Percentiles rank a stretch among this genome's conserved stretches.
Evolutionary conservation across 345 rosid genomes (phyloP).

Genomic region (Hibiscus mutabilis): DNA sequence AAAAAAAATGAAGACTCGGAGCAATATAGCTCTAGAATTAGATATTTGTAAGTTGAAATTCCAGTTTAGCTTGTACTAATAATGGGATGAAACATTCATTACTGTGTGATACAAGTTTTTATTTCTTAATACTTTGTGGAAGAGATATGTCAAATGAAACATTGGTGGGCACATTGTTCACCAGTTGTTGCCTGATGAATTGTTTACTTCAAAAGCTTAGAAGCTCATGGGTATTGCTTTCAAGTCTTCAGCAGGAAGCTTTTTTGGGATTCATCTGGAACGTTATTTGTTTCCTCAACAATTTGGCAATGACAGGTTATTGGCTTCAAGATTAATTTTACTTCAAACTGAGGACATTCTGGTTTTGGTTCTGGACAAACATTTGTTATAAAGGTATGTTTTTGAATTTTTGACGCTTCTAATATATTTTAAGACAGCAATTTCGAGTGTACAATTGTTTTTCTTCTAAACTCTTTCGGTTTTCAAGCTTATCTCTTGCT

Average conservation of each 20-base stretch:
- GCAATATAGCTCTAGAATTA: background rate
- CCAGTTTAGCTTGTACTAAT: constrained; percentile 16
- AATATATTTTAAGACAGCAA: background rate
- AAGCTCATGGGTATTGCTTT: constrained; percentile 27
- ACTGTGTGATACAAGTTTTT: constrained; percentile 10
- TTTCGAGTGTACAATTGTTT: background rate
- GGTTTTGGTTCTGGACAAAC: background rate
- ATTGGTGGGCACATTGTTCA: constrained; percentile 21
- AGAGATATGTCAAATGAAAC: too few relatives aligned
- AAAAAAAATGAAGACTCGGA: too few relatives aligned
- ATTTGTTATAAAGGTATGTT: background rate
- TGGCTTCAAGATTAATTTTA: constrained; percentile 5
- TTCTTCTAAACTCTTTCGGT: background rate
- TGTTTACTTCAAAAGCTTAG: constrained; percentile 28
- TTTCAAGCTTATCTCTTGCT: too few relatives aligned
- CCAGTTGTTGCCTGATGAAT: constrained; percentile 16
- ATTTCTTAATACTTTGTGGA: constrained; percentile 5
- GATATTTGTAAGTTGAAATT: background rate
- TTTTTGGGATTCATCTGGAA: constrained; percentile 5
- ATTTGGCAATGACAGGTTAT: background rate
- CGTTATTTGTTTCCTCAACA: too few relatives aligned
- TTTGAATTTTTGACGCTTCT: background rate
- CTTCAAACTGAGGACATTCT: constrained; percentile 4
- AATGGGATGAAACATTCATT: constrained; percentile 7
- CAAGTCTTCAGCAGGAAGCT: constrained; percentile 12